A percentile compares a stretch with the other conserved stretches of the same genome.
These are phyloP conservation scores for Lasiodiplodia gonubiensis DNA, from an alignment of 2,329 filamentous ascomycete genomes.

Conservation along the genomic window DNA sequence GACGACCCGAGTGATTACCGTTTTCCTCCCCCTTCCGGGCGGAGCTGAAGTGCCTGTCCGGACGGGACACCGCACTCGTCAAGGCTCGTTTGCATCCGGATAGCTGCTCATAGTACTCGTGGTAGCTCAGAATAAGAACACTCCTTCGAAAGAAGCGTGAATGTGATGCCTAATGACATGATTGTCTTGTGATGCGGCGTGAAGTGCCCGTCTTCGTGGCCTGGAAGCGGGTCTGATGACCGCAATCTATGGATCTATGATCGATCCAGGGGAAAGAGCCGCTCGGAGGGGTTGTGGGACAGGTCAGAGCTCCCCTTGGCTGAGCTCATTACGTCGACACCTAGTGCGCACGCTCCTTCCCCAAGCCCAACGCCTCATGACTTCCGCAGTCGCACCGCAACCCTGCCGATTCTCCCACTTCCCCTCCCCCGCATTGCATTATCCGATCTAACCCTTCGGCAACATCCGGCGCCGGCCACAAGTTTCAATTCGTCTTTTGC, in stretches of 20 bases:
- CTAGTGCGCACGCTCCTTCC: neutral
- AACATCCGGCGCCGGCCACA: neutral
- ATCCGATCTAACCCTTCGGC: neutral
- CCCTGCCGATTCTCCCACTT: neutral
- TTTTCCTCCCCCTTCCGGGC: neutral
- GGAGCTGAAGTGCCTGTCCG: neutral
- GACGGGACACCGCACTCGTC: neutral
- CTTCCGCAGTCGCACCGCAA: neutral
- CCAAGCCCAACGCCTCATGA: neutral
- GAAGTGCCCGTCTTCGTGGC: neutral
- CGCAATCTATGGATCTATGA: neutral
- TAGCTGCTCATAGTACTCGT: neutral
- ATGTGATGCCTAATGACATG: neutral
- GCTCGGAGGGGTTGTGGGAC: neutral
- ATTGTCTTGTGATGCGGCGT: neutral
- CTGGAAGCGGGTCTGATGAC: conserved; percentile 5
- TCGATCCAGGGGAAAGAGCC: conserved; percentile 12
- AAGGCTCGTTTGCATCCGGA: neutral
- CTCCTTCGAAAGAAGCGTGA: neutral
- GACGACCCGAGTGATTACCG: neutral
- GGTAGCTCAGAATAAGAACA: neutral
- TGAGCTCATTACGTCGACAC: conserved; percentile 2
- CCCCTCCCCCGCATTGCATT: neutral
- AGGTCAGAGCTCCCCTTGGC: conserved; percentile 7
- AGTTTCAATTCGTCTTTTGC: neutral